Percentiles rank a stretch among this genome's conserved stretches.
phyloP scores from a whole-genome alignment of 2,329 filamentous ascomycete species.

The Neopestalotiopsis clavispora region DNA sequence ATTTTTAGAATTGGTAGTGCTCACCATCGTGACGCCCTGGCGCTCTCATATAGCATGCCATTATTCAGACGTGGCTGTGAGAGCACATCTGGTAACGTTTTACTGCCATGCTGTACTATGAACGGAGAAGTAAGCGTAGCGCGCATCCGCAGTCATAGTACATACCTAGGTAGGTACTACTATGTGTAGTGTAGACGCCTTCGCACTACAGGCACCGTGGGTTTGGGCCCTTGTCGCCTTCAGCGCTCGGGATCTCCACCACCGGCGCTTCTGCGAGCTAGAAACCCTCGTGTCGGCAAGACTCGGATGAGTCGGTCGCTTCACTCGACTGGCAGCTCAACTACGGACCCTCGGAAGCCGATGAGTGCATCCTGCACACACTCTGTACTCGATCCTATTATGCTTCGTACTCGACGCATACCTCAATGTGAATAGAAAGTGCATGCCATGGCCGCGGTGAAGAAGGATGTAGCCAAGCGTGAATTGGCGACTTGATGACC shows the following conservation, averaged over 20 bases:
- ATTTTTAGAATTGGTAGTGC: background rate
- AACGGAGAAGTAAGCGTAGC: too few species aligned
- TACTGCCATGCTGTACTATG: too few species aligned
- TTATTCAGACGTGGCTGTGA: too few species aligned
- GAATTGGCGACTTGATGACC: background rate
- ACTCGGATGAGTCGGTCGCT: conserved; percentile 10
- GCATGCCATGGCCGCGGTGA: too few species aligned
- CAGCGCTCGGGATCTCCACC: conserved; percentile 6
- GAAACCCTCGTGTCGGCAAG: conserved; percentile 14
- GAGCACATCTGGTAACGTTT: too few species aligned
- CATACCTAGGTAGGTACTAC: too few species aligned
- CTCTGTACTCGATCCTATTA: too few species aligned
- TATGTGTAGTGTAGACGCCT: background rate
- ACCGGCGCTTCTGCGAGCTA: background rate
- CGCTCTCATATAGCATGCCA: too few species aligned
- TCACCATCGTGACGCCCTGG: background rate
- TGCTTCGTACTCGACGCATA: too few species aligned
- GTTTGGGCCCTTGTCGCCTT: conserved; percentile 1
- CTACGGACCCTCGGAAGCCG: background rate
- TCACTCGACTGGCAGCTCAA: background rate
- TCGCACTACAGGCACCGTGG: background rate
- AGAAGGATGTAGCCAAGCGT: background rate
- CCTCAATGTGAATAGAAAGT: too few species aligned
- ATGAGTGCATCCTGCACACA: background rate
- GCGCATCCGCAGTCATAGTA: too few species aligned